phyloP scores from a whole-genome alignment of 2,329 filamentous ascomycete genomes.

The Apiospora kogelbergensis region DNA sequence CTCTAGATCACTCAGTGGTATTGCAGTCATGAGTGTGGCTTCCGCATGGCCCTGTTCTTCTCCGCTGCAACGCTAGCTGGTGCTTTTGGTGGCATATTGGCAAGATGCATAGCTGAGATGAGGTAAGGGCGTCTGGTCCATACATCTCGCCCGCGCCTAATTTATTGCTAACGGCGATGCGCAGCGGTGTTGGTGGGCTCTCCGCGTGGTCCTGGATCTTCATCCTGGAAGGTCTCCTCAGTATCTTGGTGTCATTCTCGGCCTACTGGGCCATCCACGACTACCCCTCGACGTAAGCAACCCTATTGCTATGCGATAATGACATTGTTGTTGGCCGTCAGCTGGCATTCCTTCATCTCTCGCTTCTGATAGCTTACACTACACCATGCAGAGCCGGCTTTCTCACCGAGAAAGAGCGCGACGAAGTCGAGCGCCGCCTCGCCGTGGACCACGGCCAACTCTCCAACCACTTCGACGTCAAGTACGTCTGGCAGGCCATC shows the following conservation, averaged over 20 bases:
- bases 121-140: constrained; percentile 21
- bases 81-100: constrained; percentile 46
- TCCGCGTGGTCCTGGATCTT: constrained; percentile 75
- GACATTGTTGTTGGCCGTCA: no score
- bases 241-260: constrained; percentile 47
- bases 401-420: constrained; percentile 42
- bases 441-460: constrained; percentile 48
- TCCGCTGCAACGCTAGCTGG: constrained; percentile 48
- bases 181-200: constrained; percentile 38
- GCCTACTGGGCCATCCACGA: constrained; percentile 57
- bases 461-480: constrained; percentile 58
- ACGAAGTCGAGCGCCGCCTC: constrained; percentile 43
- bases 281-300: constrained; percentile 46
- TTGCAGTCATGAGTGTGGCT: constrained; percentile 48
- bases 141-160: background rate
- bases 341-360: background rate
- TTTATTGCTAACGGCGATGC: background rate
- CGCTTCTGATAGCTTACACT: constrained; percentile 39
- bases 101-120: constrained; percentile 49
- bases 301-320: no score
- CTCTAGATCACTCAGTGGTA: constrained; percentile 57
- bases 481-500: constrained; percentile 55
- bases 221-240: constrained; percentile 62
- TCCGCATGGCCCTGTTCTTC: constrained; percentile 30
- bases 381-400: constrained; percentile 52